phyloP scores from a whole-genome alignment of 208 protist genomes.

The Acanthamoeba quina region DNA sequence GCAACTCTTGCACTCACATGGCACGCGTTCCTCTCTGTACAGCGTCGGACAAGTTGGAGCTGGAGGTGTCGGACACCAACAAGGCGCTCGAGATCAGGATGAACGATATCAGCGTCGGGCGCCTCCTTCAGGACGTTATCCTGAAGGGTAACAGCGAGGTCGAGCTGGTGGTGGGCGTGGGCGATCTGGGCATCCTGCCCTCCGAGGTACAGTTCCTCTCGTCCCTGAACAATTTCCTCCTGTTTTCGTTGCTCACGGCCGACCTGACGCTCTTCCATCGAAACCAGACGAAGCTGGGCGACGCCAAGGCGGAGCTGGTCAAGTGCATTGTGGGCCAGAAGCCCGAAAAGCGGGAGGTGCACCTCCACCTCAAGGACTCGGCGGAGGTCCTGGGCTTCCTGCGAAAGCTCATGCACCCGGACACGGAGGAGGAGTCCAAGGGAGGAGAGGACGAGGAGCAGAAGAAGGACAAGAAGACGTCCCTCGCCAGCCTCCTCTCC shows the following conservation, averaged over 20 bases:
- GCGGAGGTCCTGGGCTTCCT: conserved; percentile 19
- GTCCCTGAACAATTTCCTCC: not conserved
- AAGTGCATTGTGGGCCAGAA: conserved; percentile 65
- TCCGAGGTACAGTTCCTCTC: not conserved
- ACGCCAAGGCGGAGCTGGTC: not conserved
- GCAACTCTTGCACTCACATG: not conserved
- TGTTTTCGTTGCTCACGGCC: not conserved
- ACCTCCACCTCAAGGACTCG: conserved; percentile 48
- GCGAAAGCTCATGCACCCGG: not conserved
- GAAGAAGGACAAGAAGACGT: not conserved
- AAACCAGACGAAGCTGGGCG: not conserved
- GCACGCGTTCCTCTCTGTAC: not conserved
- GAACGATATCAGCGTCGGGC: conserved; percentile 34
- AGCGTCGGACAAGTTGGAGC: conserved; percentile 2
- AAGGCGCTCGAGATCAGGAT: conserved; percentile 38
- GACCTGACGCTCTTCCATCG: too few relatives aligned
- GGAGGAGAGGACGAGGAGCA: not conserved
- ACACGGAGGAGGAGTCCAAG: not conserved
- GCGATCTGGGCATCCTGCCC: conserved; percentile 29
- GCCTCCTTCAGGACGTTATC: not conserved
- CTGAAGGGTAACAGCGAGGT: not conserved
- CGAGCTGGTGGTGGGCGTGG: conserved; percentile 22
- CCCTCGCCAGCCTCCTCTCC: not conserved
- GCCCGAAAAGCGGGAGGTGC: conserved; percentile 14
- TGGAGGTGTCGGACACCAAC: conserved; percentile 51